Evolutionary conservation across 768 basidiomycete genomes (phyloP).

Genomic region (Zangia roseola): DNA sequence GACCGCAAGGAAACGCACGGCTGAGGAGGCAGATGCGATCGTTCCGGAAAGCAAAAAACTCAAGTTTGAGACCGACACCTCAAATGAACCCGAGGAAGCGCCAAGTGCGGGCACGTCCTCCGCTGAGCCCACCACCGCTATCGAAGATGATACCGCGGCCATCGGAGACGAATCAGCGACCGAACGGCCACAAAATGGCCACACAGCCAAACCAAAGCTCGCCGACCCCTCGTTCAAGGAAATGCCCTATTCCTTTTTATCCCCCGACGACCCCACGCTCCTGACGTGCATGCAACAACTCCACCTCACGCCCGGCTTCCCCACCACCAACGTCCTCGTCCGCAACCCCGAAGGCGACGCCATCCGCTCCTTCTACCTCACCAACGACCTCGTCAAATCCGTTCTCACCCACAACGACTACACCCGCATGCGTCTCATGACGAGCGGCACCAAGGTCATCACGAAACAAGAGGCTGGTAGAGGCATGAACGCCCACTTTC

Average conservation of each 20-base stretch:
- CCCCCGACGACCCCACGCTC: conserved; percentile 68
- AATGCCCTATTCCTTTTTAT: conserved; percentile 85
- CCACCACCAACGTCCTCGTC: conserved; percentile 74
- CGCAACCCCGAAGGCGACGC: conserved; percentile 76
- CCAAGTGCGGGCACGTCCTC: conserved; percentile 7
- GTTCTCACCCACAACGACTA: conserved; percentile 82
- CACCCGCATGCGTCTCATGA: conserved; percentile 78
- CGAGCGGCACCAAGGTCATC: conserved; percentile 93
- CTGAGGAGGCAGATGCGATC: conserved; percentile 40
- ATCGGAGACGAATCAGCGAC: conserved; percentile 1
- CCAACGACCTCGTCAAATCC: conserved; percentile 80
- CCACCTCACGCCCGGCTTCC: conserved; percentile 68
- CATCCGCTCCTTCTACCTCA: conserved; percentile 82
- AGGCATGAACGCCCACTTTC: conserved; percentile 58
- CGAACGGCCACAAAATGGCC: not conserved
- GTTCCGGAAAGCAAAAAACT: conserved; percentile 52
- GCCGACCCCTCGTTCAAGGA: conserved; percentile 67
- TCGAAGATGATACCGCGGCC: conserved; percentile 1
- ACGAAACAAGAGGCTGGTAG: conserved; percentile 81
- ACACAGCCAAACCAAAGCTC: conserved; percentile 10
- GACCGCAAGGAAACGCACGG: conserved; percentile 43
- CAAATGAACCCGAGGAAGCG: conserved; percentile 2
- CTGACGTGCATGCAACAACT: conserved; percentile 74
- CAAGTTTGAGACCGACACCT: conserved; percentile 35
- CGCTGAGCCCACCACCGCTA: not conserved